Evolutionary conservation across 805 yeast genomes (phyloP), one percentile per base, ranked within the genome.

Genomic region (Suhomyces faveliae): DNA sequence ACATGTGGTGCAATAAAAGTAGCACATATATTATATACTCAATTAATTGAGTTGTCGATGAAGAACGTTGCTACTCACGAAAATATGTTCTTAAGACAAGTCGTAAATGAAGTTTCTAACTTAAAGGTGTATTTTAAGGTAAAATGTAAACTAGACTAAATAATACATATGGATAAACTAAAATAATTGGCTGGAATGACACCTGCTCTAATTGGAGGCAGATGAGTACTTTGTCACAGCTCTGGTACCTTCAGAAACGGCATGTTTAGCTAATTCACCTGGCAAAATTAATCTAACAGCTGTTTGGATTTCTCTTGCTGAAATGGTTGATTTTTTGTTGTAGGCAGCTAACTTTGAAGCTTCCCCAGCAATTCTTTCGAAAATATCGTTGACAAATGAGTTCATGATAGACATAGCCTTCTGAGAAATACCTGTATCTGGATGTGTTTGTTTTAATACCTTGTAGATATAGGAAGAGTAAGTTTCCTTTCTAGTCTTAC

Each of bases 181-280:
- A 49, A 44, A 40, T 23, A 33, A 30, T 22, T 17, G 13, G 17
- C 33, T 15, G 38, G 30, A 40, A 39, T 35, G 27, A 8, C 19
- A 46, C 19, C 37, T 29, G 47, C 49, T 53, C 55, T 65, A 65
- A 60, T 64, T 62, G 52, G 70, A 64, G 54, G 70, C 67, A 52
- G 70, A 63, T 45, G 70, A 66, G 66, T 66, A 66, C 65, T 66
- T 66, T 54, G 70, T 66, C 50, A 66, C 70, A 58, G 70, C 68
- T 65, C 70, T 66, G 51, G 70, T 66, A 62, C 70, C 70, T 57
- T 66, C 70, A 41, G 70, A 65, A 53, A 66, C 70, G 47, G 70
- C 70, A 62, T 66, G 70, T 67, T 66, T 66, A 45, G 70, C 70
- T 61, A 66, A 66, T 57, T 66, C 70, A 62, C 70, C 70, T 37